phyloP scores from a whole-genome alignment of 495 filamentous ascomycete species.

The Aspergillus saccharolyticus region DNA sequence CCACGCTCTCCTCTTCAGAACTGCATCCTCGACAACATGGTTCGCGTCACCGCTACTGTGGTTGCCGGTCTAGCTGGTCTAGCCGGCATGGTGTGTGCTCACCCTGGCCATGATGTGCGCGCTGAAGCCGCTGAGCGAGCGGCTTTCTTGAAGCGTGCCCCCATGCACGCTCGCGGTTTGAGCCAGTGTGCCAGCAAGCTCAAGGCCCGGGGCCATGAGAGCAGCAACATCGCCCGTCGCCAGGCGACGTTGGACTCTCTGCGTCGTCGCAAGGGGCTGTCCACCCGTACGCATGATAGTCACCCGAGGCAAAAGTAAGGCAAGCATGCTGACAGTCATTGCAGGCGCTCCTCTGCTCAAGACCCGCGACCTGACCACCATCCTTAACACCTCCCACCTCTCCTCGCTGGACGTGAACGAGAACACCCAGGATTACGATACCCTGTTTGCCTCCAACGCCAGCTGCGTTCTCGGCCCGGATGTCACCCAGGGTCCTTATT shows the following conservation, averaged over 20 bases:
- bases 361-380: constrained; percentile 6
- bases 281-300: constrained; percentile 14
- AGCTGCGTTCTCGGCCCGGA: constrained; percentile 54
- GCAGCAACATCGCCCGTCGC: constrained; percentile 42
- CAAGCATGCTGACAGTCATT: constrained; percentile 14
- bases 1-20: neutral
- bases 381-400: constrained; percentile 1
- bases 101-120: constrained; percentile 46
- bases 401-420: constrained; percentile 12
- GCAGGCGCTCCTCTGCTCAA: constrained; percentile 28
- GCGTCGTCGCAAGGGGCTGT: constrained; percentile 22
- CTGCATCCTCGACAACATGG: neutral
- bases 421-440: constrained; percentile 34
- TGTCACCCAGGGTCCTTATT: constrained; percentile 55
- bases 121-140: constrained; percentile 44
- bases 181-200: constrained; percentile 46
- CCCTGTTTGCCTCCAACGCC: constrained; percentile 49
- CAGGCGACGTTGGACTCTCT: constrained; percentile 26
- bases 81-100: constrained; percentile 24
- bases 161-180: constrained; percentile 34
- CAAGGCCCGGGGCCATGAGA: constrained; percentile 44
- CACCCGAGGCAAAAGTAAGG: neutral
- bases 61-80: constrained; percentile 16
- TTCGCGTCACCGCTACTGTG: constrained; percentile 8
- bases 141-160: constrained; percentile 31